Base-by-base conservation (phyloP, 2,329 filamentous ascomycete species). In the Diaporthe sp. region DNA sequence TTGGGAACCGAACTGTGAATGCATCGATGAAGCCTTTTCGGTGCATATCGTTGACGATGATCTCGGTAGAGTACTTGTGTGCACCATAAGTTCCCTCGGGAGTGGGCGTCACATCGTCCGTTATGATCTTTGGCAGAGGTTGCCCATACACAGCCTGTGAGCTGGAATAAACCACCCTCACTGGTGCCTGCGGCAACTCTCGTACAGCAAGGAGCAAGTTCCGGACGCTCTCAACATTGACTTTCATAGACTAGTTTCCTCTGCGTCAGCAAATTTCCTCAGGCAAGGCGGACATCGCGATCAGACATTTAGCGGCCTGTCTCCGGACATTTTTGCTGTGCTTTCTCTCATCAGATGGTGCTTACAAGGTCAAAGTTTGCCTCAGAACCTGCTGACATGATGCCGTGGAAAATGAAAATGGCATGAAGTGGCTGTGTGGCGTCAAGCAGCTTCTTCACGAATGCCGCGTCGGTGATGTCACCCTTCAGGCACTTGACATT, bases 351-450 rank as follows among this genome's bases (percentile, higher is more conserved):
- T 30, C 61, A 15, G 8, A 61, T n/a, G 9, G 25, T 61, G 8
- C 66, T 73, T 53, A 74, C 72, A 53, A 91, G 83, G 68, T 90
- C 88, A 76, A 89, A 90, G 81, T 92, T 87, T 55, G 88, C 88
- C 81, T 92, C 91, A 22, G 90, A 88, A 8, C 90, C 90, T 17
- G 88, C 88, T 0, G 90, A 92, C 91, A 93, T 92, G 84, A 92
- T 91, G 76, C 91, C 91, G 81, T 93, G 91, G 80, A 93, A 89
- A 78, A 91, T 84, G 82, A 91, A 92, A 73, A 89, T 85, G 61
- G 88, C 87, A 74, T 87, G 84, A 4, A 90, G 82, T 1, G 87
- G 85, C 35, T 83, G 81, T 25, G 86, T 84, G 5, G 84, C 83
- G 1, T 80, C 79, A 19, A 90, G 84, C 2, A 92, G 85, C 19